Conservation (phyloP, 1,139 yeast genomes). For the Kodamaea fungicola region DNA sequence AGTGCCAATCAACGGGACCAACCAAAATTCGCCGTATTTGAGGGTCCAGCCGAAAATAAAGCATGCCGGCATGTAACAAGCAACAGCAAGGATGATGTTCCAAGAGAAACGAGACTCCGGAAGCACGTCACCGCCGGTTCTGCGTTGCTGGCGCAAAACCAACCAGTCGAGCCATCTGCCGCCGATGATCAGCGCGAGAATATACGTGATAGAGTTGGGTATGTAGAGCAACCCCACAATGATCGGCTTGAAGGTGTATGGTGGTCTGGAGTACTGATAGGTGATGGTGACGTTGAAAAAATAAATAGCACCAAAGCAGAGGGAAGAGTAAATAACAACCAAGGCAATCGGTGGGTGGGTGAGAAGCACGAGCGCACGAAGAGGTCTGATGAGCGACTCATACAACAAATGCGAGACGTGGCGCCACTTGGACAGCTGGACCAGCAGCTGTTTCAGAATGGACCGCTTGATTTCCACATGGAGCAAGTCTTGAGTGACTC, state of each 20-base stretch:
- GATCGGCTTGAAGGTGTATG: slow-evolving; percentile 66
- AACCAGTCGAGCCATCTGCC: slow-evolving; percentile 77
- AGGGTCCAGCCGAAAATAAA: slow-evolving; percentile 83
- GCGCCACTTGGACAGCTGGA: slow-evolving; percentile 6
- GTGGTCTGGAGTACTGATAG: slow-evolving; percentile 55
- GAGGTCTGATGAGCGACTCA: slow-evolving; percentile 44
- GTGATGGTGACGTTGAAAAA: slow-evolving; percentile 75
- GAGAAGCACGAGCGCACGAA: slow-evolving; percentile 50
- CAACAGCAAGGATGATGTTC: slow-evolving; percentile 65
- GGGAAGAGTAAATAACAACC: slow-evolving; percentile 61
- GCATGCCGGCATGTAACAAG: slow-evolving; percentile 60
- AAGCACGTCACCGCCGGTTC: slow-evolving; percentile 58
- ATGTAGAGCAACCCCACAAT: slow-evolving; percentile 75
- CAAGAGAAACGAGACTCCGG: slow-evolving; percentile 82
- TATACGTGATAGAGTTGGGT: slow-evolving; percentile 78
- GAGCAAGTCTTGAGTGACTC: slow-evolving; percentile 22
- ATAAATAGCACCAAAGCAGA: slow-evolving; percentile 66
- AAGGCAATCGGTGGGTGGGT: slow-evolving; percentile 71
- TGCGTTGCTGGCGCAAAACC: slow-evolving; percentile 49
- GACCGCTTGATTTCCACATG: slow-evolving; percentile 21
- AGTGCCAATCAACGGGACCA: slow-evolving; percentile 72
- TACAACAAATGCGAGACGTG: slow-evolving; percentile 25
- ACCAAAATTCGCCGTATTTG: slow-evolving; percentile 65
- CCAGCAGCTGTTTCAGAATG: slow-evolving; percentile 8
- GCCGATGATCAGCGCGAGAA: slow-evolving; percentile 69